Percentiles rank a stretch among this genome's conserved stretches.
Evolutionary conservation across 805 yeast species (phyloP).

Genomic region (Candida mattraensis): DNA sequence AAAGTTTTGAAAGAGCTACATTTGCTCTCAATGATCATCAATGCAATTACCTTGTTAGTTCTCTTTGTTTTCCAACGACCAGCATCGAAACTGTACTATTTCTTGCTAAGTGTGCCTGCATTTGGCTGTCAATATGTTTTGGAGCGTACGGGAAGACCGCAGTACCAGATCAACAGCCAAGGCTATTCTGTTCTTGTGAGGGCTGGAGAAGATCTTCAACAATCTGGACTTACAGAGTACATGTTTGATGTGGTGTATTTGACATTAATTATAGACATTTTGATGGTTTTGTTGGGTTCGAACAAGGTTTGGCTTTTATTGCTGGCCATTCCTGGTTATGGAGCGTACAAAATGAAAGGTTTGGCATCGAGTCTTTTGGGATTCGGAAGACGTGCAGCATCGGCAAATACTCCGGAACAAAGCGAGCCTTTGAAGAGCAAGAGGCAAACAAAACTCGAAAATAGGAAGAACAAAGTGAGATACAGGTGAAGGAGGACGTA

Average conservation of each 20-base stretch:
- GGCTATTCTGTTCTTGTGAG: conserved; percentile 41
- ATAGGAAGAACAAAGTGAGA: conserved; percentile 17
- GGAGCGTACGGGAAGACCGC: conserved; percentile 64
- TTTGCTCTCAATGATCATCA: conserved; percentile 38
- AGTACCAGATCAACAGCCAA: conserved; percentile 37
- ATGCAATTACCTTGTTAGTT: conserved; percentile 39
- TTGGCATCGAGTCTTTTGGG: conserved; percentile 32
- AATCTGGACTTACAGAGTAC: conserved; percentile 68
- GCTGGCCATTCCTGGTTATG: conserved; percentile 52
- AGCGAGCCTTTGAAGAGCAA: conserved; percentile 31
- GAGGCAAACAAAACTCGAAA: conserved; percentile 42
- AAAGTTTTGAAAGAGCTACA: conserved; percentile 35
- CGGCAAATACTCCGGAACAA: conserved; percentile 10
- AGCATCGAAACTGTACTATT: conserved; percentile 40
- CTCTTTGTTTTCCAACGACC: conserved; percentile 47
- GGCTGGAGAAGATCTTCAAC: conserved; percentile 62
- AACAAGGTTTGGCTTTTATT: conserved; percentile 61
- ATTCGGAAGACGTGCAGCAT: conserved; percentile 20
- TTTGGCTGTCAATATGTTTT: conserved; percentile 48
- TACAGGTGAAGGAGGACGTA: conserved; percentile 11
- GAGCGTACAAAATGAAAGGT: conserved; percentile 45
- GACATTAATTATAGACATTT: conserved; percentile 56
- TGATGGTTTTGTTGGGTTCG: conserved; percentile 54
- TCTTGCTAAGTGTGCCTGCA: conserved; percentile 43
- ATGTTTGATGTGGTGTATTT: conserved; percentile 68